Evolutionary conservation across 805 yeast genomes (phyloP).

Genomic region (Grigorovia jiainica): DNA sequence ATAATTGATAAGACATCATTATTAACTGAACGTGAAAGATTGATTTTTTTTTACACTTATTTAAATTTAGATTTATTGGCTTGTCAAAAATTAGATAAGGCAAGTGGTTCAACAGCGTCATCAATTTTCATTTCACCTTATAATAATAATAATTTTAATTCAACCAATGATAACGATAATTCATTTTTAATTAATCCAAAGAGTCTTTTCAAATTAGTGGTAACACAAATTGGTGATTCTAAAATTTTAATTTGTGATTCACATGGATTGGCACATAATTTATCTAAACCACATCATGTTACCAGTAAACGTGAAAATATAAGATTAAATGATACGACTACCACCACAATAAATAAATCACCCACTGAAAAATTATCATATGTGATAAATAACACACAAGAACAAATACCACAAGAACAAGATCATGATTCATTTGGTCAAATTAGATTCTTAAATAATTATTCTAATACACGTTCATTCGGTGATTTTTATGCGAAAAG

Average conservation of each 20-base stretch:
- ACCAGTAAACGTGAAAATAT: slow-evolving; percentile 68
- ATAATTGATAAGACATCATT: slow-evolving; percentile 28
- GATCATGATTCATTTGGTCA: slow-evolving; percentile 90
- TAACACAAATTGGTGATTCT: slow-evolving; percentile 92
- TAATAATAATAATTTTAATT: slow-evolving; percentile 2
- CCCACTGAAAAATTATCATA: slow-evolving; percentile 7
- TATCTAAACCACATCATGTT: slow-evolving; percentile 82
- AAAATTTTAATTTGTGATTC: slow-evolving; percentile 77
- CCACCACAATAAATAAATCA: slow-evolving; percentile 21
- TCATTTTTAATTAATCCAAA: slow-evolving; percentile 43
- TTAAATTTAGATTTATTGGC: slow-evolving; percentile 24
- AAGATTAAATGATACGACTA: slow-evolving; percentile 40
- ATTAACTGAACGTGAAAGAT: slow-evolving; percentile 25
- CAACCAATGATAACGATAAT: slow-evolving; percentile 18
- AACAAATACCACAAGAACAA: too few relatives aligned
- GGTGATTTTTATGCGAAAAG: slow-evolving; percentile 79
- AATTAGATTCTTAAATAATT: slow-evolving; percentile 61
- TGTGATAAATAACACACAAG: slow-evolving; percentile 9
- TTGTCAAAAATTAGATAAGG: slow-evolving; percentile 18
- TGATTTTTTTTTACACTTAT: slow-evolving; percentile 22
- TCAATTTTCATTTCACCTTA: slow-evolving; percentile 39
- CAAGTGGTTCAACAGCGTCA: slow-evolving; percentile 64
- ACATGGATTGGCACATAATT: slow-evolving; percentile 65
- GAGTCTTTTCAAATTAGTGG: slow-evolving; percentile 55
- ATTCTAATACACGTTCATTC: slow-evolving; percentile 89